Evolutionary conservation across 805 yeast species (phyloP).

Genomic region (Saccharomyces paradoxus): DNA sequence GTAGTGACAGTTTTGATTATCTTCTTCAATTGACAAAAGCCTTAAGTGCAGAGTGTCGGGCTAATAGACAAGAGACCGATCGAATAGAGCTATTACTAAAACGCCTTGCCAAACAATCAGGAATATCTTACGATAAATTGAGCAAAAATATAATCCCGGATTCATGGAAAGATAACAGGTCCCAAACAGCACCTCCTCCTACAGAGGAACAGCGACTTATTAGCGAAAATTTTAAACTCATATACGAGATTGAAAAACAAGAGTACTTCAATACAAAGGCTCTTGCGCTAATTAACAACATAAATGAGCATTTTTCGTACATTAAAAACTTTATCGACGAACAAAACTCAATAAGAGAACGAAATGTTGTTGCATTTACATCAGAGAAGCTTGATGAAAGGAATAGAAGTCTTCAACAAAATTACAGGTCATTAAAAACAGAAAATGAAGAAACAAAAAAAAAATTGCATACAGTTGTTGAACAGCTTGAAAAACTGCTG

Average conservation of each 20-base stretch:
- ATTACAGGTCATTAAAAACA: slow-evolving; percentile 5
- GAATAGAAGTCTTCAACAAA: slow-evolving; percentile 8
- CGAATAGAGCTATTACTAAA: slow-evolving; percentile 16
- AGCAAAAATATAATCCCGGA: slow-evolving; percentile 7
- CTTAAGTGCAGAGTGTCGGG: slow-evolving; percentile 19
- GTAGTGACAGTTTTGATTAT: slow-evolving; percentile 24
- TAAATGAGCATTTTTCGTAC: slow-evolving; percentile 23
- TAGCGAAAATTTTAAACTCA: slow-evolving; percentile 11
- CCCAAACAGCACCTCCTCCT: slow-evolving; percentile 6
- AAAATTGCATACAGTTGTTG: slow-evolving; percentile 10
- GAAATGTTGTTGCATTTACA: slow-evolving; percentile 15
- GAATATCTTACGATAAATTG: slow-evolving; percentile 19
- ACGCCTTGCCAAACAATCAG: slow-evolving; percentile 16
- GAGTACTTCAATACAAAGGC: neutral
- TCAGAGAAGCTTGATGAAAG: slow-evolving; percentile 17
- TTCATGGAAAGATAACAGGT: slow-evolving; percentile 2
- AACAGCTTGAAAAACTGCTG: slow-evolving; percentile 11
- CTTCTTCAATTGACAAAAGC: slow-evolving; percentile 20
- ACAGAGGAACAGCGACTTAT: slow-evolving; percentile 9
- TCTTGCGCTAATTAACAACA: slow-evolving; percentile 16
- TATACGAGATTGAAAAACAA: slow-evolving; percentile 12
- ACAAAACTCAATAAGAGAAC: slow-evolving; percentile 18
- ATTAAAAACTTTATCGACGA: slow-evolving; percentile 26
- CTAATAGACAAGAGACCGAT: slow-evolving; percentile 24
- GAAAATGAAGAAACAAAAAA: slow-evolving; percentile 7